Percentiles rank a stretch among this genome's conserved stretches.
Conservation (phyloP, 306 rosid genomes). For the Prunus padus region DNA sequence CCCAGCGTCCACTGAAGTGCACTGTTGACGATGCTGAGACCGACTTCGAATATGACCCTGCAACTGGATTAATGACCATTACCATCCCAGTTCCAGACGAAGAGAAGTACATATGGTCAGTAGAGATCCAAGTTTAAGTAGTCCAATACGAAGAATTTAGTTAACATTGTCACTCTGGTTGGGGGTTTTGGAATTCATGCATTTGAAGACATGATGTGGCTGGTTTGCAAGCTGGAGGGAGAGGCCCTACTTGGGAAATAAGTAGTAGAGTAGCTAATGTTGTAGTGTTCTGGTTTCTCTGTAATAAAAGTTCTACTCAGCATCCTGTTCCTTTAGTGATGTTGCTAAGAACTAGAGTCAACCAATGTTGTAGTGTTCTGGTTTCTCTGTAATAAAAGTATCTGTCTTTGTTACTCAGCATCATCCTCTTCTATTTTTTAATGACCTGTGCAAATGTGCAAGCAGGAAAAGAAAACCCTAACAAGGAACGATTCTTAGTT, state of each 20-base stretch:
- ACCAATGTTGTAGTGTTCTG: neutral
- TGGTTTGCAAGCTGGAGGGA: neutral
- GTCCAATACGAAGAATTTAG: neutral
- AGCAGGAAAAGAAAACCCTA: too few relatives aligned
- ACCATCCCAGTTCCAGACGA: conserved; percentile 46
- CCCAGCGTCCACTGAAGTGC: conserved; percentile 60
- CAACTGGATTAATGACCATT: conserved; percentile 58
- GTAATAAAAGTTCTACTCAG: neutral
- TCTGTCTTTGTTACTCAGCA: neutral
- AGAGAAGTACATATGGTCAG: conserved; percentile 66
- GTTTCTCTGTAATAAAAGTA: neutral
- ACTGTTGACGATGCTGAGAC: conserved; percentile 40
- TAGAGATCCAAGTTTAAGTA: conserved; percentile 62
- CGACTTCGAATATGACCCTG: conserved; percentile 43
- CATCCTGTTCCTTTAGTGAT: neutral
- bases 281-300: neutral
- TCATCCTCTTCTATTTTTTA: neutral
- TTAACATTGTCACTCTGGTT: neutral
- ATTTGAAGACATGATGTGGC: neutral
- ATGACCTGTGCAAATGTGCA: neutral
- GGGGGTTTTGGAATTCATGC: neutral
- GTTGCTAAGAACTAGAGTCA: neutral
- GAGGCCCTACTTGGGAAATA: neutral
- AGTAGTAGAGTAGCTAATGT: conserved; percentile 2
- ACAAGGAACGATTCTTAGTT: too few relatives aligned